A percentile compares a stretch with the other conserved stretches of the same genome.
phyloP scores from a whole-genome alignment of 2,329 filamentous ascomycete species.

The Pseudopyricularia cyperi region DNA sequence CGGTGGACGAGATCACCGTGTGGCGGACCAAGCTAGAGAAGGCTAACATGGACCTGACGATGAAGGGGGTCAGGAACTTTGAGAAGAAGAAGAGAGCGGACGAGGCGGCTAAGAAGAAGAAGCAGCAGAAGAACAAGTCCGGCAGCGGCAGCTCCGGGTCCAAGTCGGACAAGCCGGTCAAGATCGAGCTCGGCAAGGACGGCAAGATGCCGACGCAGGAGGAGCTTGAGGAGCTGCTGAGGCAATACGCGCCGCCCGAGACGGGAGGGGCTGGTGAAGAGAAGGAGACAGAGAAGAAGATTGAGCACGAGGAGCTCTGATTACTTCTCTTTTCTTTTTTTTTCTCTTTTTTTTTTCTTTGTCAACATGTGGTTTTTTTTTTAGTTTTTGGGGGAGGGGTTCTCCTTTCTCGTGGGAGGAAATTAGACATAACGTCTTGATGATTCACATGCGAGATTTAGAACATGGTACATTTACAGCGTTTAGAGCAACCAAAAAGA shows the following conservation, averaged over 20 bases:
- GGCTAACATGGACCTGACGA: slow-evolving; percentile 54
- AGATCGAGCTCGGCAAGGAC: slow-evolving; percentile 25
- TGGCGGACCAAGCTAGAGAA: slow-evolving; percentile 62
- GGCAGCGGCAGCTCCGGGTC: slow-evolving; percentile 7
- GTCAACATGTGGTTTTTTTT: neutral
- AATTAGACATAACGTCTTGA: neutral
- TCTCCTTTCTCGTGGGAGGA: neutral
- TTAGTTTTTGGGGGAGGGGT: neutral
- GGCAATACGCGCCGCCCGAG: slow-evolving; percentile 20
- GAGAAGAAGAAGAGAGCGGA: slow-evolving; percentile 30
- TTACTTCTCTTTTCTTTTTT: neutral
- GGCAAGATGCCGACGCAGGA: slow-evolving; percentile 27
- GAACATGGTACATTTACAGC: neutral
- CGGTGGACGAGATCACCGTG: slow-evolving; percentile 56
- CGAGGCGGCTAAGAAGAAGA: slow-evolving; percentile 27
- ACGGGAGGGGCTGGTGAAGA: slow-evolving; percentile 7
- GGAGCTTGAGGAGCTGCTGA: slow-evolving; percentile 40
- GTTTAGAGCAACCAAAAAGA: neutral
- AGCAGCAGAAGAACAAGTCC: slow-evolving; percentile 14
- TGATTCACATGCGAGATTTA: neutral
- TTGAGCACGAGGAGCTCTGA: slow-evolving; percentile 18
- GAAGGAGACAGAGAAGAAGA: slow-evolving; percentile 12
- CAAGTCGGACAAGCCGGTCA: slow-evolving; percentile 21
- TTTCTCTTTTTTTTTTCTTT: neutral
- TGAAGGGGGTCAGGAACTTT: slow-evolving; percentile 50